Conservation (phyloP, 2,329 filamentous ascomycete species). For the Aurifilum marmelostoma region DNA sequence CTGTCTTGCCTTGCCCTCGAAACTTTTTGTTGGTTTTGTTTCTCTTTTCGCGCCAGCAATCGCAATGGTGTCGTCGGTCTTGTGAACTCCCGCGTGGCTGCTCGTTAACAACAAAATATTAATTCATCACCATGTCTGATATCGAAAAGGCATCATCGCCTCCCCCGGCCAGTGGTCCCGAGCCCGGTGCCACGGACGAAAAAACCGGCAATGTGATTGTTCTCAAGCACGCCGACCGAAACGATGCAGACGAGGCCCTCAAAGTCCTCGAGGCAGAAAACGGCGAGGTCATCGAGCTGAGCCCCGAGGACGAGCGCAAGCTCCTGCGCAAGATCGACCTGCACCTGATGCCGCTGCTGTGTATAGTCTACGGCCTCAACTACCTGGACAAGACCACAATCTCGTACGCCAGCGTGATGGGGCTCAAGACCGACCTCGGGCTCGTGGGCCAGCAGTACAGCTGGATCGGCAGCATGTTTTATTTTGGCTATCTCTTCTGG, state of each 20-base stretch:
- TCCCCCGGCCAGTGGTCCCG: conserved; percentile 13
- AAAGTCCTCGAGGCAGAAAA: conserved; percentile 42
- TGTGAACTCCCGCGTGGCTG: background rate
- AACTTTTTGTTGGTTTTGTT: background rate
- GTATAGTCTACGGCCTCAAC: conserved; percentile 61
- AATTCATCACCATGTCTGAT: conserved; percentile 22
- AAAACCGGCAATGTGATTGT: conserved; percentile 22
- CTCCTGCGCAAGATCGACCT: conserved; percentile 51
- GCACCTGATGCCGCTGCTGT: conserved; percentile 56
- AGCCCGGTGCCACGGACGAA: conserved; percentile 17
- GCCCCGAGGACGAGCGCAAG: conserved; percentile 44
- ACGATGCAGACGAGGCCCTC: conserved; percentile 49
- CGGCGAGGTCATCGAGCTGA: conserved; percentile 42
- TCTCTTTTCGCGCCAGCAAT: background rate
- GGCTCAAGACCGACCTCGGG: conserved; percentile 54
- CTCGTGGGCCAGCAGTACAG: conserved; percentile 64
- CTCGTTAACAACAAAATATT: no score
- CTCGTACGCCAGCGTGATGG: conserved; percentile 57
- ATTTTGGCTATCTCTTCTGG: conserved; percentile 53
- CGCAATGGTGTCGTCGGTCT: background rate
- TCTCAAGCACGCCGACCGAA: conserved; percentile 41
- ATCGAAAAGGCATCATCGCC: conserved; percentile 21
- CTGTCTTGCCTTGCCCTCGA: background rate
- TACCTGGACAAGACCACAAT: conserved; percentile 52
- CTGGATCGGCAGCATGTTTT: conserved; percentile 55